Conservation (phyloP, 1,284 basidiomycete species). For the Phellopilus nigrolimitatus region DNA sequence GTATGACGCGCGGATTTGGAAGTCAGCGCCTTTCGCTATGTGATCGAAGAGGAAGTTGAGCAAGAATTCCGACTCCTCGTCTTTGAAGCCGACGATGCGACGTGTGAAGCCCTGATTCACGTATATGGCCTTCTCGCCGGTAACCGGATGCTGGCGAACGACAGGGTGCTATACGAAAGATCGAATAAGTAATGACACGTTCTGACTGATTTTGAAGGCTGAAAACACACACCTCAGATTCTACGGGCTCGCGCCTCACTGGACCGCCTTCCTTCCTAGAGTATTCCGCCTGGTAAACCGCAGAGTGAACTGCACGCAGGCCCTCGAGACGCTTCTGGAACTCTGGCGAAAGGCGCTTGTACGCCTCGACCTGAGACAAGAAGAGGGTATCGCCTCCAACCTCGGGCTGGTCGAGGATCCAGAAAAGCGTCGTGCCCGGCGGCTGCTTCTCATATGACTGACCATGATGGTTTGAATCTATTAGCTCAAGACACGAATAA, state of each 20-base stretch:
- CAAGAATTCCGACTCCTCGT: conserved; percentile 62
- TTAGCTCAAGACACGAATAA: background rate
- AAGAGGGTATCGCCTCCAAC: conserved; percentile 55
- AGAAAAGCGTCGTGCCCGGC: conserved; percentile 56
- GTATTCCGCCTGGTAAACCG: conserved; percentile 53
- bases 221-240: too few relatives aligned
- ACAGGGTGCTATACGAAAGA: conserved; percentile 52
- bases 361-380: conserved; percentile 55
- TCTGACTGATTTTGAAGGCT: too few relatives aligned
- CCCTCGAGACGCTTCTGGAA: conserved; percentile 63
- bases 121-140: conserved; percentile 62
- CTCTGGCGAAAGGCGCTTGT: conserved; percentile 64
- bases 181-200: too few relatives aligned
- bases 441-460: conserved; percentile 58
- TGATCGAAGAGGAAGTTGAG: conserved; percentile 59
- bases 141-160: conserved; percentile 59
- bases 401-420: conserved; percentile 42
- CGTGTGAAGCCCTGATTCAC: conserved; percentile 60
- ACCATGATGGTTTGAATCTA: background rate
- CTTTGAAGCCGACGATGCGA: conserved; percentile 62
- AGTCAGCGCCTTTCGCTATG: conserved; percentile 42
- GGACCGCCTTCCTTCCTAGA: conserved; percentile 46
- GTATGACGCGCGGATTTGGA: conserved; percentile 42
- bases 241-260: conserved; percentile 61
- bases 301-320: conserved; percentile 59